Base-by-base conservation (phyloP, 805 yeast species). In the Nakazawaea peltata region DNA sequence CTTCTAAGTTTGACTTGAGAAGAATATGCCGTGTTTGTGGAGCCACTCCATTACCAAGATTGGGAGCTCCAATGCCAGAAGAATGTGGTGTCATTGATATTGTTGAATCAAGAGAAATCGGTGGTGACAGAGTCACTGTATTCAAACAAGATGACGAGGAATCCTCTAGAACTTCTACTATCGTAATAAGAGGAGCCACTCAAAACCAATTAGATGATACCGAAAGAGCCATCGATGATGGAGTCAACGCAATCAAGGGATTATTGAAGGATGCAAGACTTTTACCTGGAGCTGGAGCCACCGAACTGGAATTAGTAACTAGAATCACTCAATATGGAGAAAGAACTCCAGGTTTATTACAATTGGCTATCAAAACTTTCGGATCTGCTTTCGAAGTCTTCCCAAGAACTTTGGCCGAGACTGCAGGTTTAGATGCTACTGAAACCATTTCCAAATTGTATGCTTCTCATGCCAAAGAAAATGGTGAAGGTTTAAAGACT, bases 221-320 rank as follows among this genome's bases (percentile, higher is more conserved):
- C 41, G 98, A 92, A 66, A 77, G 98, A 53, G 95, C 97, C 33
- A 85, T 92, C 43, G 97, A 92, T 54, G 98, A 92, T 52, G 97
- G 97, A 53, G 95, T 92, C 32, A 74, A 85, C 41, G 84, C 94
- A 22, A 76, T 90, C 47, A 92, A 92, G 63, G 88, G 96, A 1
- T 68, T 92, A 44, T 71, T 90, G 48, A 82, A 81, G 59, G 95
- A 90, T 56, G 65, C 73, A 33, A 69, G 84, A 44, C 69, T 90
- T 45, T 69, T 90, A 43, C 88, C 97, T 3, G 98, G 98, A 44
- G 98, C 98, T 0, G 98, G 98, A 48, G 88, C 97, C 22, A 70
- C 82, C 11, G 98, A 92, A 62, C 81, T 85, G 32, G 96, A 87
- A 54, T 66, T 92, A 37, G 88, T 86, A 34, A 73, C 81, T 44